Conservation (phyloP, 371 early-diverging fungal species). For the Syncephalastrum racemosum region DNA sequence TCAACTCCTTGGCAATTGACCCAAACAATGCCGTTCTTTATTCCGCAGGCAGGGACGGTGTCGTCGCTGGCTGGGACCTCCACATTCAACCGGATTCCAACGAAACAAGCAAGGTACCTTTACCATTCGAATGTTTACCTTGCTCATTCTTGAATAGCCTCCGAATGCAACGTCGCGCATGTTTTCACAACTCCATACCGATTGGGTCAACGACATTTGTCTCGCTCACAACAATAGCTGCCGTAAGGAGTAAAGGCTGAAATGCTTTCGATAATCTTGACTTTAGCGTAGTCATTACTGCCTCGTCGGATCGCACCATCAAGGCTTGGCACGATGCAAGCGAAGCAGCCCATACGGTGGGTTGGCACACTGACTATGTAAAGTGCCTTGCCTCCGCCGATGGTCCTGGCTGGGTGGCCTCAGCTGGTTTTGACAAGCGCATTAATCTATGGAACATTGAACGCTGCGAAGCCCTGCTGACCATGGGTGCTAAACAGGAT, state of each 20-base stretch:
- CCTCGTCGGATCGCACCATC: constrained; percentile 91
- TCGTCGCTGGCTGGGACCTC: constrained; percentile 86
- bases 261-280: neutral
- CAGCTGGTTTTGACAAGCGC: constrained; percentile 90
- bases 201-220: constrained; percentile 94
- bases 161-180: constrained; percentile 55
- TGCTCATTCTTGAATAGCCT: neutral
- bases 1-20: constrained; percentile 77
- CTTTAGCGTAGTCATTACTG: constrained; percentile 68
- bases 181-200: constrained; percentile 85
- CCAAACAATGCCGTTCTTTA: constrained; percentile 54
- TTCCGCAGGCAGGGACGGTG: constrained; percentile 89
- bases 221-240: too few species aligned
- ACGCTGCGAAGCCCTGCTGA: constrained; percentile 23
- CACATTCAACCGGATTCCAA: constrained; percentile 32
- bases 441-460: constrained; percentile 90
- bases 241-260: too few species aligned
- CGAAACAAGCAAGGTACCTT: neutral
- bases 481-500: constrained; percentile 19
- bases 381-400: constrained; percentile 76
- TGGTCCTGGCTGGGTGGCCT: constrained; percentile 79
- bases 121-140: too few species aligned
- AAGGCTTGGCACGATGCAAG: constrained; percentile 69
- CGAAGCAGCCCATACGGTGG: constrained; percentile 59
- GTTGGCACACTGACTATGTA: constrained; percentile 86